These are phyloP conservation scores for Tolypocladium ovalisporum DNA, from an alignment of 2,329 filamentous ascomycete species.

Conservation along the genomic window DNA sequence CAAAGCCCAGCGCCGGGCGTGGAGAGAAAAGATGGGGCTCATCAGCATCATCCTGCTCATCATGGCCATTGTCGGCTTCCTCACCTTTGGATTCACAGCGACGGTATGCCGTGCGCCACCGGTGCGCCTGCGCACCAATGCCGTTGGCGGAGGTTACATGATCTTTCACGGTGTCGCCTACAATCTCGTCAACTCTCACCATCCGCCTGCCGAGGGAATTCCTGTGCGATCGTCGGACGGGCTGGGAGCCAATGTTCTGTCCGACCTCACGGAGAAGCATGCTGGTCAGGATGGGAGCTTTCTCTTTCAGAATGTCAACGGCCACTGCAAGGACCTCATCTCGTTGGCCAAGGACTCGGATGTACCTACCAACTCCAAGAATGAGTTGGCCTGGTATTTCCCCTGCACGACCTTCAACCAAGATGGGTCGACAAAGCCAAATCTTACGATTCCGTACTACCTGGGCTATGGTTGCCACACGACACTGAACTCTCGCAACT, in stretches of 20 bases:
- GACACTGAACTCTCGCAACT: slow-evolving; percentile 50
- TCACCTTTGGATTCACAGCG: slow-evolving; percentile 93
- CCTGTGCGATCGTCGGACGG: slow-evolving; percentile 34
- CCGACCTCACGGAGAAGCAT: slow-evolving; percentile 70
- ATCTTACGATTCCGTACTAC: slow-evolving; percentile 65
- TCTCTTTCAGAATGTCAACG: slow-evolving; percentile 97
- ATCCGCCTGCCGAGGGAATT: slow-evolving; percentile 74
- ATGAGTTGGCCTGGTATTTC: slow-evolving; percentile 90
- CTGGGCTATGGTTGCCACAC: slow-evolving; percentile 87
- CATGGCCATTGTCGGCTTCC: slow-evolving; percentile 80
- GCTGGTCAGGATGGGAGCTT: slow-evolving; percentile 92
- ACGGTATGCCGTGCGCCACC: slow-evolving; percentile 70
- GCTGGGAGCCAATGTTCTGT: slow-evolving; percentile 66
- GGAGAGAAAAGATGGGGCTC: slow-evolving; percentile 96
- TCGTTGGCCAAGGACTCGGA: slow-evolving; percentile 59
- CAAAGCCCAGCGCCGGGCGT: slow-evolving; percentile 81
- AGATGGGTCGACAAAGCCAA: slow-evolving; percentile 73
- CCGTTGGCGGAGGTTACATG: slow-evolving; percentile 76
- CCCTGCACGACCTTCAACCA: slow-evolving; percentile 88
- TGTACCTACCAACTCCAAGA: slow-evolving; percentile 63
- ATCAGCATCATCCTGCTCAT: slow-evolving; percentile 88
- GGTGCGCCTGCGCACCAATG: slow-evolving; percentile 67
- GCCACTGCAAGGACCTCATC: slow-evolving; percentile 87
- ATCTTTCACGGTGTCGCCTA: slow-evolving; percentile 93
- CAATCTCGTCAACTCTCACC: slow-evolving; percentile 64